Percentiles rank a stretch among this genome's conserved stretches.
Evolutionary conservation across 805 yeast genomes (phyloP).

Genomic region (Saturnispora serradocipensis): DNA sequence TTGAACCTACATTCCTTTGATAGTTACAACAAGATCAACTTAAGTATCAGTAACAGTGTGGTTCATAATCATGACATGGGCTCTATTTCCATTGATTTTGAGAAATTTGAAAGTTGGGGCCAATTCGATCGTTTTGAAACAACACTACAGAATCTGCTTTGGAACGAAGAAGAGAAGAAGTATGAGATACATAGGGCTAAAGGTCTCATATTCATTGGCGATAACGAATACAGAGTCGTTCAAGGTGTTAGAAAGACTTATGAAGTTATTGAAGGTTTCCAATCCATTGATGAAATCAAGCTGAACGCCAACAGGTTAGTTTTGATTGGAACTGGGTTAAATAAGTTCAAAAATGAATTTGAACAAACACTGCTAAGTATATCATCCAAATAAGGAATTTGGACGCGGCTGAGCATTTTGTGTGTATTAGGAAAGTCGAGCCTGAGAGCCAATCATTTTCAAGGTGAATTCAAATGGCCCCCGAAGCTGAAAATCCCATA

Average conservation of each 20-base stretch:
- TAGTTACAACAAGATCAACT: conserved; percentile 13
- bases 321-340: conserved; percentile 24
- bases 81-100: conserved; percentile 43
- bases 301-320: conserved; percentile 20
- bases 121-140: conserved; percentile 42
- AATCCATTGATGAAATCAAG: conserved; percentile 11
- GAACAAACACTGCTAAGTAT: background rate
- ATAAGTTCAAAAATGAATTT: background rate
- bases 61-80: conserved; percentile 46
- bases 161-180: conserved; percentile 63
- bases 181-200: conserved; percentile 61
- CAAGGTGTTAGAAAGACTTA: conserved; percentile 94
- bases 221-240: conserved; percentile 43
- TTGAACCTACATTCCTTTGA: conserved; percentile 78
- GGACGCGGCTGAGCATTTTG: background rate
- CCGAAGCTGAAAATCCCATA: background rate
- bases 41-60: conserved; percentile 11
- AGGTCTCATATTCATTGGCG: conserved; percentile 49
- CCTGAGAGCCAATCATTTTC: background rate
- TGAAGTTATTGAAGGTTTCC: conserved; percentile 50
- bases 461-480: background rate
- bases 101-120: conserved; percentile 25
- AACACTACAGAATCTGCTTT: conserved; percentile 62
- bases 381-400: background rate
- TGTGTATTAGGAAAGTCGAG: background rate